Conservation (phyloP, 371 early-diverging fungal species). For the Mucor piriformis region DNA sequence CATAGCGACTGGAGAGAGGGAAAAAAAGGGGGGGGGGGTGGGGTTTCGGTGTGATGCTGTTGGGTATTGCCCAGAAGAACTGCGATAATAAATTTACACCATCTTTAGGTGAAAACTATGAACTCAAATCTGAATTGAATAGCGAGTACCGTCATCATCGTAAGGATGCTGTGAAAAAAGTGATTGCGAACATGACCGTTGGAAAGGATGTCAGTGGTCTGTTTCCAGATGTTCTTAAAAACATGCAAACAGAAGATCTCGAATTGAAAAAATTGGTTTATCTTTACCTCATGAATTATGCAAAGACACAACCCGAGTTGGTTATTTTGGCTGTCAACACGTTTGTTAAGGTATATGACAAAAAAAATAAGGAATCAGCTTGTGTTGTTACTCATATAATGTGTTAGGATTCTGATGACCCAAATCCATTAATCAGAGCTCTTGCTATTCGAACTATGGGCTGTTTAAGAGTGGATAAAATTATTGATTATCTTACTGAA, state of each 20-base stretch:
- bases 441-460: slow-evolving; percentile 97
- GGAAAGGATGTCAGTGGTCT: slow-evolving; percentile 86
- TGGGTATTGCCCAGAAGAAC: background rate
- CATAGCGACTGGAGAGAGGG: background rate
- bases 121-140: slow-evolving; percentile 94
- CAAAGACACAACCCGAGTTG: slow-evolving; percentile 95
- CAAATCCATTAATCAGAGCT: slow-evolving; percentile 93
- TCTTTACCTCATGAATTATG: slow-evolving; percentile 89
- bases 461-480: slow-evolving; percentile 93
- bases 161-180: slow-evolving; percentile 97
- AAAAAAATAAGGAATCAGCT: background rate
- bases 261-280: slow-evolving; percentile 96
- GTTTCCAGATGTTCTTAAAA: slow-evolving; percentile 96
- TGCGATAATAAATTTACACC: background rate
- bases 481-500: slow-evolving; percentile 83
- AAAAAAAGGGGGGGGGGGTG: background rate
- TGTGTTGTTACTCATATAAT: background rate
- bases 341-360: slow-evolving; percentile 80
- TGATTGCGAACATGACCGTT: slow-evolving; percentile 92
- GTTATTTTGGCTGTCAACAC: slow-evolving; percentile 97
- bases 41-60: background rate
- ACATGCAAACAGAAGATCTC: slow-evolving; percentile 98
- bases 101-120: slow-evolving; percentile 90
- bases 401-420: slow-evolving; percentile 89
- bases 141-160: slow-evolving; percentile 92